These are phyloP conservation scores for Poronia punctata DNA, from an alignment of 495 filamentous ascomycete species.

Conservation along the genomic window DNA sequence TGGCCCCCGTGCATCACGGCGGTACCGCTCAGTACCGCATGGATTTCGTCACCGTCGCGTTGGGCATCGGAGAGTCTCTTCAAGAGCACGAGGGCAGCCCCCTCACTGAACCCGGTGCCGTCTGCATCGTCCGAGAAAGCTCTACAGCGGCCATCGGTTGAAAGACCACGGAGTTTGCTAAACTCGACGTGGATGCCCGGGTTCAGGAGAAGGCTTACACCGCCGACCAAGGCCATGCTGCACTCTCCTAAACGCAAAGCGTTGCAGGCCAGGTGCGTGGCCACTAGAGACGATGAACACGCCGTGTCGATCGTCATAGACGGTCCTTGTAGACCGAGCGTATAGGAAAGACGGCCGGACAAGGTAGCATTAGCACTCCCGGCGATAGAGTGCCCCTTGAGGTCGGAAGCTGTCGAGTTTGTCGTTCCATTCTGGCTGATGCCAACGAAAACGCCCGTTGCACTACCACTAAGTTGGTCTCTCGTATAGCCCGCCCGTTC, in stretches of 20 bases:
- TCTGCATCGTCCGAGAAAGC: constrained; percentile 27
- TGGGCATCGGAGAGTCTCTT: constrained; percentile 42
- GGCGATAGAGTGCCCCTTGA: constrained; percentile 15
- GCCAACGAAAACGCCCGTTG: constrained; percentile 34
- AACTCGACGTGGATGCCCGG: constrained; percentile 21
- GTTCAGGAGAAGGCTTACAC: constrained; percentile 25
- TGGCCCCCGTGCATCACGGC: constrained; percentile 30
- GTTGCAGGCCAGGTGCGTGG: constrained; percentile 30
- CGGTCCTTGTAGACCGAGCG: constrained; percentile 36
- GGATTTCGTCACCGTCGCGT: constrained; percentile 37
- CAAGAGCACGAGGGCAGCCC: constrained; percentile 33
- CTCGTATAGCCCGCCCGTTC: constrained; percentile 30
- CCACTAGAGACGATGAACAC: constrained; percentile 31
- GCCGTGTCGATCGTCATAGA: constrained; percentile 41
- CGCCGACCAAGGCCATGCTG: constrained; percentile 26
- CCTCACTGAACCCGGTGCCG: constrained; percentile 48
- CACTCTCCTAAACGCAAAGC: constrained; percentile 24
- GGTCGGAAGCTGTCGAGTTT: constrained; percentile 1
- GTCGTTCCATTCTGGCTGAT: constrained; percentile 17
- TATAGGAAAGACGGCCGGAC: constrained; percentile 41
- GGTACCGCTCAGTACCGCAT: constrained; percentile 39
- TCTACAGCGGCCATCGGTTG: constrained; percentile 12
- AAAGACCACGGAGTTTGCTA: constrained; percentile 8
- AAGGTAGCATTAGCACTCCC: constrained; percentile 19
- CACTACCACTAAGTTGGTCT: constrained; percentile 22